A percentile compares a stretch with the other conserved stretches of the same genome.
Evolutionary conservation across 140 eudicot species (phyloP).

Genomic region (Anethum foeniculum): DNA sequence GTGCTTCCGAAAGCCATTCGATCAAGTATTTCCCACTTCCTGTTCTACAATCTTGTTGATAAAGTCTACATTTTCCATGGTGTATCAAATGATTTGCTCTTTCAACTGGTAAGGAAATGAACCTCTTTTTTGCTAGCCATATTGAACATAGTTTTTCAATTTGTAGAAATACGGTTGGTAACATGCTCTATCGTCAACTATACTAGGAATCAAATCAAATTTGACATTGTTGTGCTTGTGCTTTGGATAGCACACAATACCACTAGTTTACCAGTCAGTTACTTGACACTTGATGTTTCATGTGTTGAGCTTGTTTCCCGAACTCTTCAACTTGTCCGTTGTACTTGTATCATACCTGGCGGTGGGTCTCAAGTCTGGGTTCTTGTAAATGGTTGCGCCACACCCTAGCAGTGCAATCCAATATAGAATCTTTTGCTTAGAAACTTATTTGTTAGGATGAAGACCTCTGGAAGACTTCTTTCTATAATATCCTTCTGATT

Average conservation of each 20-base stretch:
- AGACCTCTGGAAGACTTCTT: background rate
- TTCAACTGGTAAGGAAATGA: conserved; percentile 58
- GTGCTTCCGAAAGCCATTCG: conserved; percentile 78
- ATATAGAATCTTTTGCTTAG: background rate
- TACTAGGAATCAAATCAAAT: background rate
- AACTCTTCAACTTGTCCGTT: background rate
- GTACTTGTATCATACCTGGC: background rate
- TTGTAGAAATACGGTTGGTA: background rate
- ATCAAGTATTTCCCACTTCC: conserved; percentile 58
- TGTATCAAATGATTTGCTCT: conserved; percentile 62
- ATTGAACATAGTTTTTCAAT: background rate
- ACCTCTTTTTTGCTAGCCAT: background rate
- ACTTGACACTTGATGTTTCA: background rate
- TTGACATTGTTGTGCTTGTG: background rate
- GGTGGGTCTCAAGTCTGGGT: background rate
- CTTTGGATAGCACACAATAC: background rate
- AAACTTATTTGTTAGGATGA: background rate
- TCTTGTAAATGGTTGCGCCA: background rate
- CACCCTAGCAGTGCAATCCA: background rate
- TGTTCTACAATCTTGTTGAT: conserved; percentile 56
- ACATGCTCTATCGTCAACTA: background rate
- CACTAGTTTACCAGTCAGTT: background rate
- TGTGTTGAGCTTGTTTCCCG: background rate
- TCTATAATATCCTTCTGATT: background rate
- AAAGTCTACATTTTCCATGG: conserved; percentile 72